Percentiles rank a stretch among this genome's conserved stretches.
These are phyloP conservation scores for Pilatotrama ljubarskyi DNA, from an alignment of 768 basidiomycete species.

Conservation along the genomic window DNA sequence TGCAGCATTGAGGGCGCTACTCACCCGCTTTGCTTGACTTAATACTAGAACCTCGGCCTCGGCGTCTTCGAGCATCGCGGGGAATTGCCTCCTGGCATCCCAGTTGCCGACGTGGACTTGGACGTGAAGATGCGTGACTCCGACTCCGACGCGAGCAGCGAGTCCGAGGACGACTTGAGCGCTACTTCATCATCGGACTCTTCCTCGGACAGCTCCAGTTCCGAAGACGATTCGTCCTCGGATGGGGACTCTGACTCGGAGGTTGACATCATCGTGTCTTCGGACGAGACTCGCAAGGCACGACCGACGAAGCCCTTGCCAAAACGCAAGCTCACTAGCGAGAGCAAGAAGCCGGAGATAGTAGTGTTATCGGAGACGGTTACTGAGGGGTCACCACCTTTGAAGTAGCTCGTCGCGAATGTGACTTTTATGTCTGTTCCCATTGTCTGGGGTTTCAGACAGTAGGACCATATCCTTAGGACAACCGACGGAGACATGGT, in stretches of 20 bases:
- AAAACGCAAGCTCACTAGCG: not conserved
- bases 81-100: slow-evolving; percentile 5
- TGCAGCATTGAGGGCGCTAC: not conserved
- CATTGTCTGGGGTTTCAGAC: not conserved
- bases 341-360: not conserved
- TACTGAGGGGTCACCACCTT: not conserved
- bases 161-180: not conserved
- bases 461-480: too few relatives aligned
- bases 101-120: slow-evolving; percentile 14
- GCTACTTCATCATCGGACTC: not conserved
- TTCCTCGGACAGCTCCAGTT: not conserved
- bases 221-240: not conserved
- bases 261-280: not conserved
- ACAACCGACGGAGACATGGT: too few relatives aligned
- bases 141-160: not conserved
- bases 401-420: not conserved
- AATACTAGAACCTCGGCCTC: slow-evolving; percentile 57
- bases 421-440: not conserved
- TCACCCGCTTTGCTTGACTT: not conserved
- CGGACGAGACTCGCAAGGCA: not conserved
- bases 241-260: not conserved
- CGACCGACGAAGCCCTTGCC: slow-evolving; percentile 13
- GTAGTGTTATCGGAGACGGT: slow-evolving; percentile 2
- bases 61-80: slow-evolving; percentile 48
- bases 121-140: not conserved